These are phyloP conservation scores for Symbiotaphrina buchneri DNA, from an alignment of 495 filamentous ascomycete genomes.

Conservation along the genomic window DNA sequence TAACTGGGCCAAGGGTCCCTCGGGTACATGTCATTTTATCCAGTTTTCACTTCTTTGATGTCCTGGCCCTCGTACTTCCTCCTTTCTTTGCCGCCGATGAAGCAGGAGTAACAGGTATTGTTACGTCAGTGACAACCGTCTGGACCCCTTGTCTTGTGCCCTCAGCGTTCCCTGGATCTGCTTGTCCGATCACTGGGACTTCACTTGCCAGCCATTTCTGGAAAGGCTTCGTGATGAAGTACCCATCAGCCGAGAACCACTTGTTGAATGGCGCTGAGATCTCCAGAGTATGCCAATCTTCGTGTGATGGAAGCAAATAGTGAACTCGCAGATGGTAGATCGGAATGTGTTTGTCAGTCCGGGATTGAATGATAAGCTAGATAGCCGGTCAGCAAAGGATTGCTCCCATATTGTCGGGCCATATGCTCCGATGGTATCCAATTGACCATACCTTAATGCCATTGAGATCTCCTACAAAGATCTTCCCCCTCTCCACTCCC, in stretches of 20 bases:
- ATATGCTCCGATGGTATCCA: too few species aligned
- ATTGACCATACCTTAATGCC: neutral
- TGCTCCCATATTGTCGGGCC: too few species aligned
- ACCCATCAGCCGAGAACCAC: conserved; percentile 72
- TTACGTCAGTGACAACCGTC: too few species aligned
- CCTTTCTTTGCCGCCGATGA: too few species aligned
- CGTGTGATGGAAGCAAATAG: conserved; percentile 18
- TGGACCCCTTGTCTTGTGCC: too few species aligned
- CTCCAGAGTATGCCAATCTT: conserved; percentile 15
- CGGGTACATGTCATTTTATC: too few species aligned
- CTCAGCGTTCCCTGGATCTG: conserved; percentile 30
- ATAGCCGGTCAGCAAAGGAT: conserved; percentile 1
- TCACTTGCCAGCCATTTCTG: conserved; percentile 54
- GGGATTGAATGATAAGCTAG: conserved; percentile 43
- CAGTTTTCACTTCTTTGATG: too few species aligned
- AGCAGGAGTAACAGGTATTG: too few species aligned
- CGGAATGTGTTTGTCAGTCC: conserved; percentile 52
- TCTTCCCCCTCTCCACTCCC: conserved; percentile 55
- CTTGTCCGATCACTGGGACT: conserved; percentile 41
- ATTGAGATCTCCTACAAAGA: conserved; percentile 27
- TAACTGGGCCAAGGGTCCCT: too few species aligned
- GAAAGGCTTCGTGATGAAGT: conserved; percentile 65
- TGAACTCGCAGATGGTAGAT: conserved; percentile 53
- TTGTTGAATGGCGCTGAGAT: conserved; percentile 49
- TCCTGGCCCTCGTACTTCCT: too few species aligned